Base-by-base conservation (phyloP, 306 rosid species). In the Hippophae gyantsensis region DNA sequence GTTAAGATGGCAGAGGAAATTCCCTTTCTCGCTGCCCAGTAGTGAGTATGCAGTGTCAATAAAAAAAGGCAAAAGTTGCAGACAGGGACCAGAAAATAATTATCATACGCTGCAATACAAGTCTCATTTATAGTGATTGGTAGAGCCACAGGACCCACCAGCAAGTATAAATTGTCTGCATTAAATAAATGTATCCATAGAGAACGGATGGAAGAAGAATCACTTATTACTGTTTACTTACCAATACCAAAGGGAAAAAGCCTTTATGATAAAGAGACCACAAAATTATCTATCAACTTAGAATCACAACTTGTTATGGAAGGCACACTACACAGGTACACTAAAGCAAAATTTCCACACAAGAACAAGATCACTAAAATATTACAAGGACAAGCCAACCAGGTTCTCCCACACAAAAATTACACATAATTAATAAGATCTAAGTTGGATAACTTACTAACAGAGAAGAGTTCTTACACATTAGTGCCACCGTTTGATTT, bases 291-390 rank as follows among this genome's bases (percentile, higher is more conserved):
- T 32, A 18, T 18, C 23, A 32, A 32, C 38, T 32, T 32, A 32
- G 38, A 32, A 32, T 32, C 38, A 13, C 5, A 18, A 10, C 53
- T 45, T 11, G 40, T 46, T 48, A 54, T 13, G 56, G 61, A 69
- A 18, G 62, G 23, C 23, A 18, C 23, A 54, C 58, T 55, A 23
- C 40, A 32, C 32, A 13, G 52, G 13, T 14, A 52, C 69, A 67
- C 61, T 38, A 56, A 18, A 63, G 51, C 77, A 72, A 79, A 72
- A 78, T 45, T 73, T 74, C 61, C 71, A 59, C 79, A 69, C 78
- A 61, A 50, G 74, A 64, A 48, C 40, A 53, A 61, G 63, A 64
- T 53, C 70, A 60, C 59, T 59, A 60, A 64, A 60, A 64, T 69
- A 54, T 40, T 41, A 63, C 50, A 60, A 68, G 60, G 12, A 69